A percentile compares a stretch with the other conserved stretches of the same genome.
Evolutionary conservation across 2,329 filamentous ascomycete species (phyloP).

Genomic region (Talaromyces atroroseus): DNA sequence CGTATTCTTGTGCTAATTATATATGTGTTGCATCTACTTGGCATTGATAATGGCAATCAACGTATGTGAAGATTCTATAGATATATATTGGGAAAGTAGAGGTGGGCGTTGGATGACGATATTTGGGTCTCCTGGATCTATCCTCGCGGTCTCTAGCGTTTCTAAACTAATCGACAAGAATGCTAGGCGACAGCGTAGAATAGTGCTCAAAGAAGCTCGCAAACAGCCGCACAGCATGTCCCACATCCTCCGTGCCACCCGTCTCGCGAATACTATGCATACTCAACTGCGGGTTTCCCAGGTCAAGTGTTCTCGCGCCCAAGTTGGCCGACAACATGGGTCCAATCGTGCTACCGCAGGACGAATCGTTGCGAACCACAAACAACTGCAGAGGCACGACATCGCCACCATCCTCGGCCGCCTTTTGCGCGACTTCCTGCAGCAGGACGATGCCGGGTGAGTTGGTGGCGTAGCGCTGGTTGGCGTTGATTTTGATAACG

Average conservation of each 20-base stretch:
- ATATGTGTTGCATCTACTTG: not conserved
- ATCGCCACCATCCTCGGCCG: conserved; percentile 49
- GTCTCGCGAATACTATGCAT: conserved; percentile 98
- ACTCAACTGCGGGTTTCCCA: conserved; percentile 88
- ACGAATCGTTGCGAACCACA: conserved; percentile 90
- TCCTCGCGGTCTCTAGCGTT: no score
- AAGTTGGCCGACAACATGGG: conserved; percentile 89
- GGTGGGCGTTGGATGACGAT: no score
- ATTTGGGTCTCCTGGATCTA: no score
- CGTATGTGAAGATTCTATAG: no score
- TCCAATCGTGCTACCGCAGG: conserved; percentile 93
- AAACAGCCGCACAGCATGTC: conserved; percentile 79
- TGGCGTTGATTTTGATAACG: conserved; percentile 97
- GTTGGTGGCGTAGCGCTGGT: conserved; percentile 94
- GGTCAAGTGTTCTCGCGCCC: conserved; percentile 80
- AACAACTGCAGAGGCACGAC: conserved; percentile 90
- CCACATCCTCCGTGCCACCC: conserved; percentile 79
- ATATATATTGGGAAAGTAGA: no score
- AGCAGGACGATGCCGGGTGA: conserved; percentile 89
- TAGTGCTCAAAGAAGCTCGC: conserved; percentile 81
- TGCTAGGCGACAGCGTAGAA: conserved; percentile 73
- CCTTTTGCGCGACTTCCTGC: conserved; percentile 72
- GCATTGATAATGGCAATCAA: no score
- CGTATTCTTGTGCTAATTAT: not conserved
- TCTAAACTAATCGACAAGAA: conserved; percentile 70